Evolutionary conservation across 805 yeast species (phyloP).

Genomic region (Saccharomyces mikatae): DNA sequence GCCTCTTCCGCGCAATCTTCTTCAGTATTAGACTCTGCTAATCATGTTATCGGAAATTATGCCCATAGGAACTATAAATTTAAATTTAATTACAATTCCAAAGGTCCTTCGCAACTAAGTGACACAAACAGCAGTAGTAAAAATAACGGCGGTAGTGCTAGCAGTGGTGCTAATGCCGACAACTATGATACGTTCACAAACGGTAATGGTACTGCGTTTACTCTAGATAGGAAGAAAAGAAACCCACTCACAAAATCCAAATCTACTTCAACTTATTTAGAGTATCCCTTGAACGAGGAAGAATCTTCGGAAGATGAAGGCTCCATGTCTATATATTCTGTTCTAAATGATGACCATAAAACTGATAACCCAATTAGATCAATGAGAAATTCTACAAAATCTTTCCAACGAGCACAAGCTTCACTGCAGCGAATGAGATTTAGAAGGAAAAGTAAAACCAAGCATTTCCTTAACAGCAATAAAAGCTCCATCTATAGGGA

Average conservation of each 20-base stretch:
- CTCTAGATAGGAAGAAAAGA: not conserved
- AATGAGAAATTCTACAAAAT: slow-evolving; percentile 36
- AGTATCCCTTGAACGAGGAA: slow-evolving; percentile 13
- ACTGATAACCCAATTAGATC: slow-evolving; percentile 31
- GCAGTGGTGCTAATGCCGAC: not conserved
- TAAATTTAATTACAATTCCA: slow-evolving; percentile 25
- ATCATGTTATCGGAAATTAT: slow-evolving; percentile 19
- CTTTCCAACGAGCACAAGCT: slow-evolving; percentile 58
- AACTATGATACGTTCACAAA: not conserved
- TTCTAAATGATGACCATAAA: slow-evolving; percentile 34
- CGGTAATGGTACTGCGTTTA: not conserved
- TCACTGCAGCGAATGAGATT: slow-evolving; percentile 53
- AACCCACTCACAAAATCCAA: not conserved
- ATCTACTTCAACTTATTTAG: not conserved
- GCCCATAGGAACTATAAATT: slow-evolving; percentile 27
- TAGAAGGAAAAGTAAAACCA: slow-evolving; percentile 46
- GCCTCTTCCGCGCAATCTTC: not conserved
- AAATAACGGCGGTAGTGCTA: not conserved
- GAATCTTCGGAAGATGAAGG: slow-evolving; percentile 49
- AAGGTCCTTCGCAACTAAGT: not conserved
- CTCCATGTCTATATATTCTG: slow-evolving; percentile 58
- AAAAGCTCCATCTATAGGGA: slow-evolving; percentile 19
- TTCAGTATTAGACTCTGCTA: slow-evolving; percentile 5
- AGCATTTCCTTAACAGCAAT: slow-evolving; percentile 28
- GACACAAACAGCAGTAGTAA: no score